Base-by-base conservation (phyloP, 225 moss, liverwort and hornwort genomes). In the Straminergon stramineum region DNA sequence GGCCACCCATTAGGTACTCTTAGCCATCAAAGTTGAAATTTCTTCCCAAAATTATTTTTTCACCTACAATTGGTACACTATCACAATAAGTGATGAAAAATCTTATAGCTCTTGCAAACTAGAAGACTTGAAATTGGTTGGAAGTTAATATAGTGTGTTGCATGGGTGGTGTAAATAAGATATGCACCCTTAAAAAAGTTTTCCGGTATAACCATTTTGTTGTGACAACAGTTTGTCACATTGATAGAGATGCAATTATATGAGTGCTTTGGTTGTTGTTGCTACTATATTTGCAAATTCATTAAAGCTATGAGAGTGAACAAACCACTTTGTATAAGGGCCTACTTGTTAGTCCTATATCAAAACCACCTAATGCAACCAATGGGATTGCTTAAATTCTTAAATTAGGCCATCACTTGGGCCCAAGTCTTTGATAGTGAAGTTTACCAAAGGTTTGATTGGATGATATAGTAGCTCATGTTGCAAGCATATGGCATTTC, bases 1-100 rank as follows among this genome's bases (percentile, higher is more conserved):
- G 15, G 15, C 4, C 15, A 26, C 8, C 1, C 8, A 7, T 41
- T 41, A 41, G 26, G 41, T 71, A 8, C 3, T 15, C 71, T 41
- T 41, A 26, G 1, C 4, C 0, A 13, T 26, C 8, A 26, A 26
- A 3, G 5, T 14, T 41, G 14, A 4, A 7, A 24, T 7, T 3
- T 24, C 15, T 41, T 71, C 1, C 5, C 5, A 71, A 71, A 24
- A n/a, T 39, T n/a, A 12, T n/a, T 39, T 5, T 68, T 23, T 15
- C 2, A 7, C 13, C 41, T 41, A 41, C 5, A 71, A 27, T 15
- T 71, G 9, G 41, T 26, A 41, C 0, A 5, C 5, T 15, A 27
- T 41, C 0, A 15, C 16, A 27, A 43, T 73, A 43, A 73, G 27
- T 73, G 27, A 16, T 43, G 16, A 27, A 43, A 27, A 26, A 43